Base-by-base conservation (phyloP, 305 asterid genomes). In the Fraxinus floribunda region DNA sequence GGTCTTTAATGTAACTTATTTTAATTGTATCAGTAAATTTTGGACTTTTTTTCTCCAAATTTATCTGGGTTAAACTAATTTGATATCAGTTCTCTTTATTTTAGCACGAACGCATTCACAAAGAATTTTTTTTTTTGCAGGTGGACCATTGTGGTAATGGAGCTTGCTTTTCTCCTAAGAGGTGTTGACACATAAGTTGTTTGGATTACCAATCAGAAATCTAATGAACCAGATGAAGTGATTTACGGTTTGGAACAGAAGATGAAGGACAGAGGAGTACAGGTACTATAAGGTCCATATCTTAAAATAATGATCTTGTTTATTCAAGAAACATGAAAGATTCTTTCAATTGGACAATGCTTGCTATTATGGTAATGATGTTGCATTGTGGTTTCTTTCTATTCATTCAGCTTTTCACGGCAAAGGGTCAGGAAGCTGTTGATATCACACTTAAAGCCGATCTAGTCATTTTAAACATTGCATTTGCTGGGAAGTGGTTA, bases 81-180 rank as follows among this genome's bases (percentile, higher is more conserved):
- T 4, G 22, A 52, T 52, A 52, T 52, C 62, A 4, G 62, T 52
- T 52, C 62, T 4, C 7, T 13, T 15, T 52, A 52, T 52, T 52
- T 52, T 52, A 16, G 22, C 62, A 16, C 3, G 8, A n/a, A 52
- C 5, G 62, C 62, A 52, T 52, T 52, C 62, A 52, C 20, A 5
- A 16, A 52, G 22, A 52, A 0, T 4, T 0, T 3, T 49, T 49
- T 78, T 76, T 79, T 83, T 30, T 30, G 11, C 82, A 94, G 99
- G 99, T 79, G 99, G 98, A 10, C 99, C 98, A 26, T 89, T 95
- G 82, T 88, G 92, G 15, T 80, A 78, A 94, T 94, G 99, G 99
- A 95, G 85, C 97, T 94, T 73, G 99, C 99, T 16, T 95, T 95
- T 87, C 86, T 95, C 85, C 86, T 95, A 79, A 90, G 99, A 90